Base-by-base conservation (phyloP, 1,284 basidiomycete species). In the Ceratobasidium sp. region DNA sequence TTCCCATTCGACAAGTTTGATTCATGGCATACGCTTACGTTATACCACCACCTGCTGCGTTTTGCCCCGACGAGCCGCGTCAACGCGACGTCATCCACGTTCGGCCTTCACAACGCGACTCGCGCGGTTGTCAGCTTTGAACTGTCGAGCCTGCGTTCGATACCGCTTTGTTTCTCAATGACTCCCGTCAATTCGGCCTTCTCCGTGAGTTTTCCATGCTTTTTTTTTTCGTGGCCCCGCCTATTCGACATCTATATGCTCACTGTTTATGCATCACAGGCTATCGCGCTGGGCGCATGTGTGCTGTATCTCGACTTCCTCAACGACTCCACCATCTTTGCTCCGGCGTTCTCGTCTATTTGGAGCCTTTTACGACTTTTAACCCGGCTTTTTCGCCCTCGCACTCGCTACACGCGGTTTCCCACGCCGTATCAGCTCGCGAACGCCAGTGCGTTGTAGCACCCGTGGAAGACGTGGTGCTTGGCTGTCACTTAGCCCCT, bases 241-340 rank as follows among this genome's bases (percentile, higher is more conserved):
- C 33, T 33, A 33, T 33, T 33, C 33, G 33, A 33, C 33, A 33
- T 20, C 3, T n/a, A n/a, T 2, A 33, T 33, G 53, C 23, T 55
- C 7, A 20, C n/a, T 9, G n/a, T 55, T 9, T 28, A 18, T 7
- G n/a, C 53, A 9, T 26, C 18, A 55, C 44, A 71, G 69, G 69
- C 15, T 71, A 71, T 39, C 55, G 55, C 20, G 69, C 55, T 20
- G 53, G 69, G 13, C 69, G 69, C 23, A 55, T 71, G 4, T 33
- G 55, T 12, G 53, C 56, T 18, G 60, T 71, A 42, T 71, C 60
- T 46, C 18, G 12, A 9, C 53, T 71, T 18, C 69, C 69, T 18
- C 7, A 26, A 3, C 69, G 53, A 5, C 53, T 71, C 10, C 55
- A 46, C 4, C 26, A 55, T 18, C 40, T 46, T 13, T 42, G 42